Conservation (phyloP, 139 green algal genomes). For the Tetraselmis chui region DNA sequence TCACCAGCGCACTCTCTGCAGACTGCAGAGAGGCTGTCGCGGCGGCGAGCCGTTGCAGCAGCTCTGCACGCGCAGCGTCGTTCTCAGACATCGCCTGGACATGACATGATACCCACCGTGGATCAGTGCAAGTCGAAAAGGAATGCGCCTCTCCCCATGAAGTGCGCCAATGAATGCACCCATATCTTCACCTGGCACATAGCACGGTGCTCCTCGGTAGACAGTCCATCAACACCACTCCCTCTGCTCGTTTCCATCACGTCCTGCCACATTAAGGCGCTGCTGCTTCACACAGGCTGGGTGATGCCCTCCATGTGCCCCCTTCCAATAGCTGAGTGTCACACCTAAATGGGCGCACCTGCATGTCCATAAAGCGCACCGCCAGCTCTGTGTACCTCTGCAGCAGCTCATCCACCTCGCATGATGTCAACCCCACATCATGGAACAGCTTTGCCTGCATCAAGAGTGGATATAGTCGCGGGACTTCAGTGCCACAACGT, state of each 20-base stretch:
- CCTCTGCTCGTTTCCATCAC: background rate
- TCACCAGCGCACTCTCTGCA: background rate
- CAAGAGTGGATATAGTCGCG: background rate
- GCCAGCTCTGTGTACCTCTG: background rate
- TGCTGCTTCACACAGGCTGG: too few species aligned
- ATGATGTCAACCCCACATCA: background rate
- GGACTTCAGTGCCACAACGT: background rate
- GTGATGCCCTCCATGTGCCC: too few species aligned
- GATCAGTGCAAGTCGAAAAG: too few species aligned
- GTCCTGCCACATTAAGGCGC: too few species aligned
- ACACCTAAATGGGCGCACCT: background rate
- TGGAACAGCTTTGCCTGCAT: background rate
- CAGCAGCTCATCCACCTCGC: background rate
- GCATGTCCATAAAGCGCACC: too few species aligned
- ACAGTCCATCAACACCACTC: background rate
- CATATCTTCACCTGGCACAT: background rate
- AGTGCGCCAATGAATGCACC: background rate
- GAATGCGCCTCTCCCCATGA: background rate
- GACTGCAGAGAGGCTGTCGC: background rate
- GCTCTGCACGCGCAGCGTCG: background rate
- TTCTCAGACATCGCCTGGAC: background rate
- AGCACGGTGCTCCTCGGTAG: background rate
- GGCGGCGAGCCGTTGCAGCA: background rate
- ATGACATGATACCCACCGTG: too few species aligned
- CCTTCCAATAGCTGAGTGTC: too few species aligned